Evolutionary conservation across 2,329 filamentous ascomycete species (phyloP).

Genomic region (Raffaelea arxii): DNA sequence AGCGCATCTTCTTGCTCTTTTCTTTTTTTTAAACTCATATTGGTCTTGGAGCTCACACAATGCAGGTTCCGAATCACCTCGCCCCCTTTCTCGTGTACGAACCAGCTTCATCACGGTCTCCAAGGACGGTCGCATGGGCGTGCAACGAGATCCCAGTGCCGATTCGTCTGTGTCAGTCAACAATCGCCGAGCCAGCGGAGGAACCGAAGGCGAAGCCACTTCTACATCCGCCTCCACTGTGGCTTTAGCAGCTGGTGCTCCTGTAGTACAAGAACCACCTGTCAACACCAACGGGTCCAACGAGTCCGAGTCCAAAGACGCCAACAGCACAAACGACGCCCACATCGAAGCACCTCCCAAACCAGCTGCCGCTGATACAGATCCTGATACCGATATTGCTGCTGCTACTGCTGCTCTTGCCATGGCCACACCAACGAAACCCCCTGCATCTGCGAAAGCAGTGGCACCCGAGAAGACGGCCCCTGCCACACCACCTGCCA

Average conservation of each 20-base stretch:
- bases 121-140: conserved; percentile 48
- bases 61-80: conserved; percentile 36
- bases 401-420: no score
- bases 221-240: background rate
- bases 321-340: background rate
- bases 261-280: background rate
- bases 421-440: no score
- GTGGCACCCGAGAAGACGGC: background rate
- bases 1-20: conserved; percentile 18
- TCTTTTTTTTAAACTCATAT: conserved; percentile 13
- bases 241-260: background rate
- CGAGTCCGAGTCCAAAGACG: background rate
- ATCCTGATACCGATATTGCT: no score
- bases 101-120: conserved; percentile 69
- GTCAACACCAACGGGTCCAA: background rate
- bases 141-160: conserved; percentile 34
- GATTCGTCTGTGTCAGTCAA: conserved; percentile 29
- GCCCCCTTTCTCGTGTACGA: conserved; percentile 64
- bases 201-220: conserved; percentile 27
- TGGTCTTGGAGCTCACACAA: no score
- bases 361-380: background rate
- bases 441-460: no score
- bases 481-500: background rate
- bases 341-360: background rate
- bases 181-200: conserved; percentile 27